These are phyloP conservation scores for Talaromyces sp. DNA, from an alignment of 2,329 filamentous ascomycete species.

Conservation along the genomic window DNA sequence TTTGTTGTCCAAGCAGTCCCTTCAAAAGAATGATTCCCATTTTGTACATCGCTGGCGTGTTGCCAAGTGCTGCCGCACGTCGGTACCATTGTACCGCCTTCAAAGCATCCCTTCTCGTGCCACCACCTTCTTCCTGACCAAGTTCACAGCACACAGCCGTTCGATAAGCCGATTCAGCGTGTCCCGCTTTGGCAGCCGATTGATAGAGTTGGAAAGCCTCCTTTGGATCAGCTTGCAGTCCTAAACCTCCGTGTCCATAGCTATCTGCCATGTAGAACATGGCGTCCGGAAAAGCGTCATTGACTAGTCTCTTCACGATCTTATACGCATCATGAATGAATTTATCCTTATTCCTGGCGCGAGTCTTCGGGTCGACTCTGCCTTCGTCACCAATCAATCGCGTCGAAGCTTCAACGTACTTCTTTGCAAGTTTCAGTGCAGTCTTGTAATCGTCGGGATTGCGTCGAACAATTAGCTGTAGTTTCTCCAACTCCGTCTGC, in stretches of 20 bases:
- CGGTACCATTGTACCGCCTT: conserved; percentile 99
- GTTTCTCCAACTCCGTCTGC: conserved; percentile 69
- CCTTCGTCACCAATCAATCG: conserved; percentile 75
- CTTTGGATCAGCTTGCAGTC: conserved; percentile 77
- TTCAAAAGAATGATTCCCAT: conserved; percentile 95
- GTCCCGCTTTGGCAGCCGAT: conserved; percentile 84
- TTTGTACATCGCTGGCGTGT: conserved; percentile 96
- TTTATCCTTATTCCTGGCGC: conserved; percentile 68
- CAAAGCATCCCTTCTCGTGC: conserved; percentile 82
- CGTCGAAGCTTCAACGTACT: conserved; percentile 78
- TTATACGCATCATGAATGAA: conserved; percentile 87
- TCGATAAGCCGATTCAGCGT: conserved; percentile 83
- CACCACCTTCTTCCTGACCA: conserved; percentile 88
- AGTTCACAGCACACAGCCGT: conserved; percentile 98
- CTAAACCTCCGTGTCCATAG: conserved; percentile 76
- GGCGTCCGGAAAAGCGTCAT: conserved; percentile 71
- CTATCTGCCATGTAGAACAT: conserved; percentile 94
- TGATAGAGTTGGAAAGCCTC: conserved; percentile 94
- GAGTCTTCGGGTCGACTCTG: conserved; percentile 64
- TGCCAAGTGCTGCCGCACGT: conserved; percentile 82
- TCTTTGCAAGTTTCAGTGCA: conserved; percentile 74
- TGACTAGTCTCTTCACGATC: conserved; percentile 81
- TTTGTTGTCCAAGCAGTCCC: conserved; percentile 82
- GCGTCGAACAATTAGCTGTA: conserved; percentile 67
- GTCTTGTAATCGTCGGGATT: conserved; percentile 71